Conservation (phyloP, 768 basidiomycete genomes). For the Vararia minispora region DNA sequence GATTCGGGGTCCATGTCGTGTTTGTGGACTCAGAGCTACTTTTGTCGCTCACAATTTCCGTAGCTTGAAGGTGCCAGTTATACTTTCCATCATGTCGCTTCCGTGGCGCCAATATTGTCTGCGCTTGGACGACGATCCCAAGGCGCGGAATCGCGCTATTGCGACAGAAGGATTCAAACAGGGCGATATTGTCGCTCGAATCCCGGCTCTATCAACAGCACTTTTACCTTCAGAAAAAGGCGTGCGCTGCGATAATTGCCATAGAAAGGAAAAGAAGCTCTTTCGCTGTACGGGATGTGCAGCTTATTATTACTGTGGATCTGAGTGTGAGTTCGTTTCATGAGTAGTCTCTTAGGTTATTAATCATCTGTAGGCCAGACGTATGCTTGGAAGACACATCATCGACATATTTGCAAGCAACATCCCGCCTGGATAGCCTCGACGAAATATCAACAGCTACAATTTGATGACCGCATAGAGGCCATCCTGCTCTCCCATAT, state of each 20-base stretch:
- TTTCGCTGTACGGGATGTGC: conserved; percentile 56
- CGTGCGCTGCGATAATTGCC: conserved; percentile 55
- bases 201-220: neutral
- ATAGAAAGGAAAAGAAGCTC: conserved; percentile 27
- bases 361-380: conserved; percentile 41
- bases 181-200: too few species aligned
- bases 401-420: conserved; percentile 58
- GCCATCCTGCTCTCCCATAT: conserved; percentile 55
- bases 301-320: conserved; percentile 64
- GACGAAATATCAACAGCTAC: conserved; percentile 34
- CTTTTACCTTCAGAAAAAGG: conserved; percentile 2
- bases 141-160: too few species aligned
- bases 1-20: too few species aligned
- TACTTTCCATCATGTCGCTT: too few species aligned
- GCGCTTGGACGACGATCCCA: too few species aligned
- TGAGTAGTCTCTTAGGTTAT: conserved; percentile 4
- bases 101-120: too few species aligned
- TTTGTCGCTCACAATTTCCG: too few species aligned
- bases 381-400: conserved; percentile 54
- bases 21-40: too few species aligned
- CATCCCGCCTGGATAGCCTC: conserved; percentile 38
- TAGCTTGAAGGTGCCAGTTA: too few species aligned
- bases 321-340: conserved; percentile 36
- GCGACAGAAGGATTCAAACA: too few species aligned
- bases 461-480: conserved; percentile 45